A percentile compares a stretch with the other conserved stretches of the same genome.
Conservation (phyloP, 176 grass and related monocot genomes). For the Guadua angustifolia region DNA sequence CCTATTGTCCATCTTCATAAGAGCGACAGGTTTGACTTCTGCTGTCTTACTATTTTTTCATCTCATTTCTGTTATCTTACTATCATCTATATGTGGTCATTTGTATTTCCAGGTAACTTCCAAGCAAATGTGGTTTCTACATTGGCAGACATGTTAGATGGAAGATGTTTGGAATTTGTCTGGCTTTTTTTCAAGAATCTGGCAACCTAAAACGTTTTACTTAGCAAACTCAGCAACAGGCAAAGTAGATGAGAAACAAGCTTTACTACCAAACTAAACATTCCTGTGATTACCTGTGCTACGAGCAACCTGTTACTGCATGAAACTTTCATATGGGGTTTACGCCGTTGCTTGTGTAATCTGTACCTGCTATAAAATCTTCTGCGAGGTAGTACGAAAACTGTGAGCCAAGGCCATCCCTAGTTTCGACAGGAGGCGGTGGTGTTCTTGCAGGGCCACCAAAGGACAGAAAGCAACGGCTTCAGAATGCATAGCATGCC, state of each 20-base stretch:
- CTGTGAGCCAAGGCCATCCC: too few species aligned
- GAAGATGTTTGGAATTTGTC: constrained; percentile 28
- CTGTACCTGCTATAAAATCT: neutral
- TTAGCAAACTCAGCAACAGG: neutral
- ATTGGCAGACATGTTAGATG: constrained; percentile 16
- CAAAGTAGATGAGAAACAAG: constrained; percentile 50
- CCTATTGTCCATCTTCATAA: neutral
- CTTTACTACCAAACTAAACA: constrained; percentile 50
- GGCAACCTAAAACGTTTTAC: constrained; percentile 42
- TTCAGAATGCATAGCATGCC: neutral
- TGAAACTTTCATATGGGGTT: neutral
- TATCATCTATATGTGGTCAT: neutral
- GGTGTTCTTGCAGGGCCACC: neutral
- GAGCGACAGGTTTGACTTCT: constrained; percentile 37
- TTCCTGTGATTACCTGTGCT: neutral
- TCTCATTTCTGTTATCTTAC: neutral
- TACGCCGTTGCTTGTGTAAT: constrained; percentile 3
- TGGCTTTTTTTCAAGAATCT: constrained; percentile 24
- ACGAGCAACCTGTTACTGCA: constrained; percentile 30
- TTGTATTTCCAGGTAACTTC: constrained; percentile 41
- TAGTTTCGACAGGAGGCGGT: constrained; percentile 22
- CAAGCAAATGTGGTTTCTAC: constrained; percentile 40
- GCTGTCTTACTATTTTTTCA: neutral
- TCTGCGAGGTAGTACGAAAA: neutral
- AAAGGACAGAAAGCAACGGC: neutral